Evolutionary conservation across 371 early-diverging fungal species (phyloP), one percentile per base, ranked within the genome.

Genomic region (Pancytospora epiphaga): DNA sequence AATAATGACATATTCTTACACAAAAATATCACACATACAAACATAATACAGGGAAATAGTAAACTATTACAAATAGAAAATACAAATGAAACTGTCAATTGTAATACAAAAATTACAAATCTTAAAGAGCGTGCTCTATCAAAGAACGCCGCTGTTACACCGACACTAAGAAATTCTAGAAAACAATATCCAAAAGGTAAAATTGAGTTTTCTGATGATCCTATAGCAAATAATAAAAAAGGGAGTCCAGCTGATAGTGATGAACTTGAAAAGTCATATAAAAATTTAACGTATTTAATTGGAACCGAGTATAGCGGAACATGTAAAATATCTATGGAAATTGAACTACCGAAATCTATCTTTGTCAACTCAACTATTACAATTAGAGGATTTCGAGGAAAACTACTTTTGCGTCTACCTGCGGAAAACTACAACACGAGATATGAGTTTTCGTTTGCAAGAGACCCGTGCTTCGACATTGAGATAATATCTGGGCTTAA

Each of bases 391-490:
- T 62, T 80, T 33, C 58, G 74, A 63, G 78, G 78, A 38, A 50
- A 77, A 19, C 38, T 78, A 29, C 29, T 80, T 25, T 29, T 78
- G 0, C 66, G 74, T 56, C n/a, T 76, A n/a, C 81, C 81, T 30
- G 69, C 81, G 0, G 64, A 72, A 39, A 70, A 65, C 58, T 78
- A 80, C 43, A 58, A 66, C 36, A 80, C 81, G 56, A 36, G 81
- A 51, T 74, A 72, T 50, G 81, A 80, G 58, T 69, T 66, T 63
- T 49, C 66, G 6, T 80, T 80, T 69, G 22, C 74, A 33, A 64
- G 36, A 18, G 69, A 75, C 32, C 78, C 78, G 12, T 61, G 63
- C 15, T 70, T 80, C 54, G 64, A 75, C 38, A 69, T 80, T n/a
- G 33, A 63, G 0, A 68, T 77, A 3, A 72, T 72, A 3, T 68